Evolutionary conservation across 1,139 yeast species (phyloP).

Genomic region (Suhomyces ambrosiae): DNA sequence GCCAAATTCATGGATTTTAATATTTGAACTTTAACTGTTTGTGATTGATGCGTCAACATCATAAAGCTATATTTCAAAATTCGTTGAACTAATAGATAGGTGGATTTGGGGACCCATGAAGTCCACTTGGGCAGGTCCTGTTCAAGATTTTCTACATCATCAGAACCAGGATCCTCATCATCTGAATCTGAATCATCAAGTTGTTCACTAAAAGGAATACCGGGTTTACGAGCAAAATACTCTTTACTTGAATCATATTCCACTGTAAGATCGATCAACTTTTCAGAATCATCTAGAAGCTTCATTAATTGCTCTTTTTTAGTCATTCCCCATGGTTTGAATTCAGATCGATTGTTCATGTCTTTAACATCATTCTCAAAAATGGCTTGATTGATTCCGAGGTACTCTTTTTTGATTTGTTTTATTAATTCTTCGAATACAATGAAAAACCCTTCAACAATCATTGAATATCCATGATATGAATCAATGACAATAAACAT

Average conservation of each 20-base stretch:
- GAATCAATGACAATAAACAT: conserved; percentile 77
- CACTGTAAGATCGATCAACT: conserved; percentile 32
- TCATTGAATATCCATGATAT: conserved; percentile 75
- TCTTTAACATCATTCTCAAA: conserved; percentile 15
- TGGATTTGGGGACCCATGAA: conserved; percentile 60
- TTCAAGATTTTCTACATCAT: conserved; percentile 11
- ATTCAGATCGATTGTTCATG: conserved; percentile 25
- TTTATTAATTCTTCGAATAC: conserved; percentile 67
- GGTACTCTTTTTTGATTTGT: conserved; percentile 50
- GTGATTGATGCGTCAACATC: conserved; percentile 69
- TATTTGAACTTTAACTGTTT: conserved; percentile 55
- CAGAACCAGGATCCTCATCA: conserved; percentile 21
- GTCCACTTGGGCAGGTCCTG: conserved; percentile 55
- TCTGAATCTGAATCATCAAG: conserved; percentile 41
- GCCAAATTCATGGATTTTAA: conserved; percentile 51
- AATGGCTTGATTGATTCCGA: no score
- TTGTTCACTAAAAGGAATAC: conserved; percentile 39
- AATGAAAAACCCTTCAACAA: conserved; percentile 74
- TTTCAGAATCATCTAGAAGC: conserved; percentile 42
- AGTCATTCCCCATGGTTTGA: conserved; percentile 59
- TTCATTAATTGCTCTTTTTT: conserved; percentile 40
- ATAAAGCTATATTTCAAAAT: conserved; percentile 72
- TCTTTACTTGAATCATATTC: conserved; percentile 35
- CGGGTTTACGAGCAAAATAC: conserved; percentile 37
- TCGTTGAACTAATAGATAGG: conserved; percentile 60